Base-by-base conservation (phyloP, 176 grass and related monocot genomes). In the Chloris gayana region DNA sequence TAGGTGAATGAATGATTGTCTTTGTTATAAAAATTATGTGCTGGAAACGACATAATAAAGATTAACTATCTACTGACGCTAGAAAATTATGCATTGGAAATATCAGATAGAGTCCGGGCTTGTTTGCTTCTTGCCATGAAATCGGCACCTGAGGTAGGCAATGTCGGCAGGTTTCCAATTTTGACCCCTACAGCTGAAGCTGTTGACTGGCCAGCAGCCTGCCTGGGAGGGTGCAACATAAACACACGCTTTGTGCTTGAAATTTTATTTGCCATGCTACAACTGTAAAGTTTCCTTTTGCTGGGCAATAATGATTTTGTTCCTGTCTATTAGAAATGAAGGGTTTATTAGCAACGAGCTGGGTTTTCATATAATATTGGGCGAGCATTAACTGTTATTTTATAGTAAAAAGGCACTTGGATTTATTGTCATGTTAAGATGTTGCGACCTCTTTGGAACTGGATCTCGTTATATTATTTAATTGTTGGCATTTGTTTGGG, bases 401-500 rank as follows among this genome's bases (percentile, higher is more conserved):
- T 35, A 14, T 49, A 21, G 26, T 35, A 5, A 30, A 70, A 18
- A 44, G 73, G 4, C 1, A 22, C n/a, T 39, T 3, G 2, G 30
- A 33, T 80, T 85, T 34, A n/a, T 59, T 59, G 9, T 44, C 41
- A 13, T 44, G 35, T 37, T 37, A 37, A 56, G n/a, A 56, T 46
- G 33, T 64, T 42, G 26, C 6, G 39, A 39, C 18, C 61, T 82
- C 9, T 21, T 77, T 14, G 19, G 72, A 37, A 6, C 3, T 1
- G 22, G 56, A 49, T 45, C 49, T 87, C n/a, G 57, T 60, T 76
- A 11, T 82, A 30, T 34, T 89, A 9, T 70, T 74, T 14, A 39
- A 13, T 60, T 73, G 7, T 26, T 32, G 61, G 13, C 38, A 15
- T 46, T 26, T 56, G 3, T 24, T 30, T 45, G 14, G 4, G 22